Conservation (phyloP, 73 alveolate species). For the Effrenium voratum region DNA sequence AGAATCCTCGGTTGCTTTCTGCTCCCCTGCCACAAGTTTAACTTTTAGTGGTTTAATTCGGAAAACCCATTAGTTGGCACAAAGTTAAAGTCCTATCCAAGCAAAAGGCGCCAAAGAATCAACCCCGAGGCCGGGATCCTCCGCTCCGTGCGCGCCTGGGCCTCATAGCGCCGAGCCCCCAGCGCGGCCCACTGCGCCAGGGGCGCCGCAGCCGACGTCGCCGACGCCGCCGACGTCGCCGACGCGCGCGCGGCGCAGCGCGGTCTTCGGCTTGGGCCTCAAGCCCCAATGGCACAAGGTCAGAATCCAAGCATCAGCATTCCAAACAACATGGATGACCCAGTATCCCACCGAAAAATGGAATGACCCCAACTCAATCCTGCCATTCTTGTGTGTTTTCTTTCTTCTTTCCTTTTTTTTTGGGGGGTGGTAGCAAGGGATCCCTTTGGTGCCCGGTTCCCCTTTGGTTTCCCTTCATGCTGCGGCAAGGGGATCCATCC, state of each 20-base stretch:
- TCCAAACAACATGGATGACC: background rate
- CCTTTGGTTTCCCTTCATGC: too few species aligned
- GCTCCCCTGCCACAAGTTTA: too few species aligned
- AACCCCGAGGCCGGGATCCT: background rate
- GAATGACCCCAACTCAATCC: background rate
- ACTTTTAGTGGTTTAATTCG: too few species aligned
- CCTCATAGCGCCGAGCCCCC: background rate
- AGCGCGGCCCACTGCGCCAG: conserved; percentile 47
- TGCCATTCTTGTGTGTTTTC: too few species aligned
- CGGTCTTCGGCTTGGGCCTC: background rate
- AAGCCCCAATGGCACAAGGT: background rate
- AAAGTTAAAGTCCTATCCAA: background rate
- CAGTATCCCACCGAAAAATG: background rate
- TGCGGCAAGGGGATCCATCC: too few species aligned
- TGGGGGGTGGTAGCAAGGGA: too few species aligned
- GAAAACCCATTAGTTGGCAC: background rate
- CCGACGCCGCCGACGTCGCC: background rate
- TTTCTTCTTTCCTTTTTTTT: too few species aligned
- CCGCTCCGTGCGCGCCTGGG: background rate
- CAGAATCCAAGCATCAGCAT: background rate
- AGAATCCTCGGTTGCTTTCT: too few species aligned
- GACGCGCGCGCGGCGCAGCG: background rate
- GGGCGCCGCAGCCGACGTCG: background rate
- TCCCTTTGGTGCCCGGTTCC: too few species aligned
- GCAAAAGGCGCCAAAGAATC: background rate